Base-by-base conservation (phyloP, 2,329 filamentous ascomycete species). In the Colletotrichum tamarilloi region DNA sequence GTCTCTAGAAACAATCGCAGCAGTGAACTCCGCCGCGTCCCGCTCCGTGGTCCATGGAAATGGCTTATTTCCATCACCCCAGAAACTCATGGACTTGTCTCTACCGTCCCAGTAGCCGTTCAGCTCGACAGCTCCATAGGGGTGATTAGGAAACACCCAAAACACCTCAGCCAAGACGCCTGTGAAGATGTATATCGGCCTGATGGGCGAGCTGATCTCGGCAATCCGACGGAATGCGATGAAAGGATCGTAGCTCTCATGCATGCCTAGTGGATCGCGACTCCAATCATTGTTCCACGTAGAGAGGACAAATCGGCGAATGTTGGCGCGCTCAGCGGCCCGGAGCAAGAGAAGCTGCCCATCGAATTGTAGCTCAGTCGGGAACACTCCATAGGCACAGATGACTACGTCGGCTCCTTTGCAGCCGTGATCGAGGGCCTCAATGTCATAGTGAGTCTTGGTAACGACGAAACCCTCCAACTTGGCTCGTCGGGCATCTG, bases 311-410 rank as follows among this genome's bases (percentile, higher is more conserved):
- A 78, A 82, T 11, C 73, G 68, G 64, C 76, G 78, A 46, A 83
- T 75, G 2, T 79, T 78, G 9, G 81, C 81, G 6, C 80, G 75
- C 70, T 83, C 82, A 1, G 80, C 80, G 1, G 82, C 81, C 5
- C 80, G 76, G 1, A 84, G 75, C 4, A 84, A 79, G 22, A 81
- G 67, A 1, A 84, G 75, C 28, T 84, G 79, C 7, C 77, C 80
- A 11, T 83, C 82, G 11, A 84, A 57, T 1, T 67, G 59, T 8
- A 76, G 24, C 24, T 58, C 70, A 12, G 32, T 12, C 1, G 81
- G 78, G 19, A 57, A 66, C 5, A 67, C 71, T 35, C 67, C 69
- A 59, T 82, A 82, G 3, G 80, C 30, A 11, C 30, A 59, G 32
- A 42, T 42, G n/a, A 42, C 32, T 14, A 32, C 57, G 7, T 35